Evolutionary conservation across 306 rosid species (phyloP).

Genomic region (Myrica gale): DNA sequence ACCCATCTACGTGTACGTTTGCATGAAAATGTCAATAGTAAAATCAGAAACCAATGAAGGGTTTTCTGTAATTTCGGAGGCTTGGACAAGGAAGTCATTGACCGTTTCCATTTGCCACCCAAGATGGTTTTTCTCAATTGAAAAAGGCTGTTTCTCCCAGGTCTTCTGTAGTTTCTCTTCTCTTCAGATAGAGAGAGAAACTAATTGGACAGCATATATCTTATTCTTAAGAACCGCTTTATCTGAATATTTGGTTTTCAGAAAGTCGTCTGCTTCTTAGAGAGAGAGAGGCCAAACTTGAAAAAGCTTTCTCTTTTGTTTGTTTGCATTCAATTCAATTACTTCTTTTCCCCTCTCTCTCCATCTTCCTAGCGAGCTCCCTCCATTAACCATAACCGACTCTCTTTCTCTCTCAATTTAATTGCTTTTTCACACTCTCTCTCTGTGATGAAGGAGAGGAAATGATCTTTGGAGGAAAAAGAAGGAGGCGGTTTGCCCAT

Average conservation of each 20-base stretch:
- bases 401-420: conserved; percentile 33
- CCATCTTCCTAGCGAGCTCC: conserved; percentile 20
- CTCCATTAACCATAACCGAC: conserved; percentile 45
- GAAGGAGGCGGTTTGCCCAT: conserved; percentile 48
- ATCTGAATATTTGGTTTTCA: conserved; percentile 39
- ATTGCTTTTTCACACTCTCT: conserved; percentile 16
- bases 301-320: conserved; percentile 39
- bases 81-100: conserved; percentile 28
- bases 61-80: conserved; percentile 50
- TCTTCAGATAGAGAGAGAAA: not conserved
- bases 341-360: conserved; percentile 17
- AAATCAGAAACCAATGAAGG: conserved; percentile 26
- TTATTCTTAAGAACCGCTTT: conserved; percentile 44
- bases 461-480: conserved; percentile 29
- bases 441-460: conserved; percentile 10
- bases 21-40: conserved; percentile 56
- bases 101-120: conserved; percentile 23
- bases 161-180: conserved; percentile 27
- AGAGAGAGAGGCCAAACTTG: conserved; percentile 12
- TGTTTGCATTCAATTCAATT: conserved; percentile 50
- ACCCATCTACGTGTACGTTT: conserved; percentile 53
- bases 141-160: conserved; percentile 28
- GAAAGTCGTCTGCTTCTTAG: conserved; percentile 38
- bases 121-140: conserved; percentile 13
- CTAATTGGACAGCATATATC: conserved; percentile 27